Evolutionary conservation across 352 stramenopile genomes (phyloP).

Genomic region (Phytophthora crassamura): DNA sequence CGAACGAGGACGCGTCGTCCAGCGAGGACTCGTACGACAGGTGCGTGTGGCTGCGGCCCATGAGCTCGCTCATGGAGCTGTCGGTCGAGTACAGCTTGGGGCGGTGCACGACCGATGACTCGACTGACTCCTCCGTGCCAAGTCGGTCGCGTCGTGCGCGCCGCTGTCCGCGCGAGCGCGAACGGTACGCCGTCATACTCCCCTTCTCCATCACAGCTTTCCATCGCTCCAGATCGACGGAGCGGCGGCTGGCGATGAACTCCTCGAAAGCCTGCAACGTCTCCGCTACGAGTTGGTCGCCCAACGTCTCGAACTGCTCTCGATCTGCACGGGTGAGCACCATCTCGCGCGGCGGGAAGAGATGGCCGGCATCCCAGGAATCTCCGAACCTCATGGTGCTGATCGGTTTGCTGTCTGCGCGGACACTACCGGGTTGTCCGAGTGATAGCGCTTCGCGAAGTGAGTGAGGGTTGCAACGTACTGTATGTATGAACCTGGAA

Average conservation of each 20-base stretch:
- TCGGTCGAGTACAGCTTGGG: conserved; percentile 43
- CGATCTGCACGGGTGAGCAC: conserved; percentile 28
- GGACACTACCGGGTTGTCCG: not conserved
- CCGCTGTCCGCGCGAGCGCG: conserved; percentile 10
- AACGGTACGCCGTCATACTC: conserved; percentile 38
- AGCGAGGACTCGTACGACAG: conserved; percentile 29
- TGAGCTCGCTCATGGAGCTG: conserved; percentile 33
- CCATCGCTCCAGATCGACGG: conserved; percentile 35
- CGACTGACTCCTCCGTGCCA: conserved; percentile 31
- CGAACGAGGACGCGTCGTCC: conserved; percentile 19
- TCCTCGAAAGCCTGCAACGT: conserved; percentile 40
- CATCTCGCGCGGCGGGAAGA: conserved; percentile 38
- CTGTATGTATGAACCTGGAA: not conserved
- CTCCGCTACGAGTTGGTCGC: conserved; percentile 41
- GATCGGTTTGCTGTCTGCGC: not conserved
- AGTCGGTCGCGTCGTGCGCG: conserved; percentile 17
- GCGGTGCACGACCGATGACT: conserved; percentile 30
- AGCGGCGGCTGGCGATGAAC: conserved; percentile 24
- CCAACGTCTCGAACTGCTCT: conserved; percentile 33
- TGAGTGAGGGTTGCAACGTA: conserved; percentile 2
- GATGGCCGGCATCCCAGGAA: conserved; percentile 42
- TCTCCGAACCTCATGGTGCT: conserved; percentile 39
- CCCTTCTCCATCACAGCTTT: conserved; percentile 37
- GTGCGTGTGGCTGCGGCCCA: conserved; percentile 29
- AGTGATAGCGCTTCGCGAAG: conserved; percentile 29